Conservation (phyloP, 2,329 filamentous ascomycete genomes). For the Pseudogymnoascus sp. region DNA sequence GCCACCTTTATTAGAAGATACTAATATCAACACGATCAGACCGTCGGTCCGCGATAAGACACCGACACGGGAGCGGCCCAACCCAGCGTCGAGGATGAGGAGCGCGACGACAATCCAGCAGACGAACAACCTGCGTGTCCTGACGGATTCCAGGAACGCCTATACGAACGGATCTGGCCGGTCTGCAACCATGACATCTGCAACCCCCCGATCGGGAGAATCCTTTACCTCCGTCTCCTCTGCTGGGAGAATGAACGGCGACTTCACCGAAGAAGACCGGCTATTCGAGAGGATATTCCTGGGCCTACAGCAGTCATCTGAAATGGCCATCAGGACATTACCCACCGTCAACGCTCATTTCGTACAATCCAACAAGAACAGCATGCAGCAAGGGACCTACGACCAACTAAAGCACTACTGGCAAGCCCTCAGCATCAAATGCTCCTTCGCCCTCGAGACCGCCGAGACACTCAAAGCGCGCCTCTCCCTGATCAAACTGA, state of each 20-base stretch:
- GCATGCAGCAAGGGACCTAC: slow-evolving; percentile 52
- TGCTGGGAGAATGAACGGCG: slow-evolving; percentile 38
- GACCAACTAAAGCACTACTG: slow-evolving; percentile 59
- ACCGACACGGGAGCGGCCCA: slow-evolving; percentile 45
- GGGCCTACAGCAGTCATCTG: slow-evolving; percentile 66
- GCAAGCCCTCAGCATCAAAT: slow-evolving; percentile 65
- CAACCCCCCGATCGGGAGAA: slow-evolving; percentile 78
- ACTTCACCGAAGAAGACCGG: slow-evolving; percentile 69
- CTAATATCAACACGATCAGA: slow-evolving; percentile 36
- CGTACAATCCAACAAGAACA: slow-evolving; percentile 43
- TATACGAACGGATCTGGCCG: slow-evolving; percentile 46
- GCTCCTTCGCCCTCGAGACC: slow-evolving; percentile 62
- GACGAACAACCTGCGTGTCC: slow-evolving; percentile 40
- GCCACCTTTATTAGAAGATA: neutral
- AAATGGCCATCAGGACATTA: slow-evolving; percentile 64
- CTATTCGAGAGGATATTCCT: slow-evolving; percentile 79
- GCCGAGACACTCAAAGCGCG: slow-evolving; percentile 66
- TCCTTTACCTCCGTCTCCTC: slow-evolving; percentile 50
- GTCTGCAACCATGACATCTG: slow-evolving; percentile 42
- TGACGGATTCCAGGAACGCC: slow-evolving; percentile 47
- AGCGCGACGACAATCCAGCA: slow-evolving; percentile 29
- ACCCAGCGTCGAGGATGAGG: slow-evolving; percentile 26
- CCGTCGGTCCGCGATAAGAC: slow-evolving; percentile 47
- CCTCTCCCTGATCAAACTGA: slow-evolving; percentile 75
- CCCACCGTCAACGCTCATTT: slow-evolving; percentile 66